Evolutionary conservation across 352 stramenopile species (phyloP), one percentile per base, ranked within the genome.

Genomic region (Phytophthora hybrid): DNA sequence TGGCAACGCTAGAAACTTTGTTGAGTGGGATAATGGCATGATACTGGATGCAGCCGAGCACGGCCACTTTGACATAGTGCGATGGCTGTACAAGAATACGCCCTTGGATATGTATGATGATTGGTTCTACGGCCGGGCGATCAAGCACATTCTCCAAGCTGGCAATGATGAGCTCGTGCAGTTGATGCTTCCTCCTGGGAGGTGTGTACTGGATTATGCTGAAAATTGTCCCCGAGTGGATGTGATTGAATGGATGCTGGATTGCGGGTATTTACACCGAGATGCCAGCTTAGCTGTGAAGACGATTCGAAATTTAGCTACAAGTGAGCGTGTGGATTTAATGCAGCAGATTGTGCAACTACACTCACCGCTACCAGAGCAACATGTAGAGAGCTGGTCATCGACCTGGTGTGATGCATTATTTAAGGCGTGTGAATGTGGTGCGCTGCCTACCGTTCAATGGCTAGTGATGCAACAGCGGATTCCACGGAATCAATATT

Each of bases 191-290:
- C 34, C 34, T 41, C 34, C 34, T 41, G 34, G 34, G 10, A 41
- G 11, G 18, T 62, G 49, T 52, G 51, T 63, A 0, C 18, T 73
- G n/a, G 51, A 63, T 21, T 59, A 68, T 11, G 59, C 51, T 16
- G 13, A 1, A 3, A 37, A 1, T 59, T 16, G 34, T 34, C 57
- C 57, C 7, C 9, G 31, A 1, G 19, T 11, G 5, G 66, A 68
- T 6, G 21, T 74, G 44, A 59, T 69, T 2, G 53, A 74, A 9
- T 74, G 29, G 66, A 68, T 74, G 67, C 7, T 74, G 51, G 29
- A 62, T 14, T 53, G 56, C 23, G 59, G 39, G 21, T 64, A 68
- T 31, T 54, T 73, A 18, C 7, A 14, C 6, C 54, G 41, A n/a
- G 19, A 68, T 39, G 19, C 18, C 31, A 1, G 31, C 7, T 5